Base-by-base conservation (phyloP, 1,139 yeast species). In the Blastobotrys serpentis region DNA sequence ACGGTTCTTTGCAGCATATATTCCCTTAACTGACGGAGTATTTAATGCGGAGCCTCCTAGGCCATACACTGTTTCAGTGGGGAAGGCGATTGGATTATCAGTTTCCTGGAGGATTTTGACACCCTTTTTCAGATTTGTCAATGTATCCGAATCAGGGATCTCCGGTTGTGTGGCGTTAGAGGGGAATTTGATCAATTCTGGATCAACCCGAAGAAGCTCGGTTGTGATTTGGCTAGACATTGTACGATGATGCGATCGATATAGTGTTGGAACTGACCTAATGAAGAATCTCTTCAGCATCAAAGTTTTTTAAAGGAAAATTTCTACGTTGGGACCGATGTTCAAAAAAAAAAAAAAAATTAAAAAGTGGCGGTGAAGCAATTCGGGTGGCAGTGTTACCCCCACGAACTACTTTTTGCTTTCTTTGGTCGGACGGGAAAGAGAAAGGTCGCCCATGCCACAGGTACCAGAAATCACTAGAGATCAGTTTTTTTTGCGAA, bases 21-120 rank as follows among this genome's bases (percentile, higher is more conserved):
- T 92, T 44, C 83, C 78, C 49, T 68, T 65, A 1, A 90, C 96
- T 0, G 95, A 78, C 4, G 78, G 81, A 48, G 88, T 89, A 48
- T 74, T 75, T 49, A 87, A 71, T 0, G 95, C 87, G 2, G 92
- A 84, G 0, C 95, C 98, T 0, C 96, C 98, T 2, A 92, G 74
- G 0, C 98, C 98, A 64, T 92, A 92, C 0, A 92, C 98, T 0
- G 98, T 92, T 63, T 92, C 98, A 0, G 98, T 88, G 2, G 98
- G 98, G 61, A 92, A 90, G 0, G 94, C 98, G 13, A 92, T 89
- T 0, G 83, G 88, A 23, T 79, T 70, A 30, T 72, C 65, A 0
- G 86, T 73, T 2, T 67, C 64, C 14, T 70, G 67, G 8, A 87
- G 67, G 25, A 82, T 72, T 2, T 67, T 55, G 0, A 90, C 85